phyloP scores from a whole-genome alignment of 768 basidiomycete species.

The Postia placenta region DNA sequence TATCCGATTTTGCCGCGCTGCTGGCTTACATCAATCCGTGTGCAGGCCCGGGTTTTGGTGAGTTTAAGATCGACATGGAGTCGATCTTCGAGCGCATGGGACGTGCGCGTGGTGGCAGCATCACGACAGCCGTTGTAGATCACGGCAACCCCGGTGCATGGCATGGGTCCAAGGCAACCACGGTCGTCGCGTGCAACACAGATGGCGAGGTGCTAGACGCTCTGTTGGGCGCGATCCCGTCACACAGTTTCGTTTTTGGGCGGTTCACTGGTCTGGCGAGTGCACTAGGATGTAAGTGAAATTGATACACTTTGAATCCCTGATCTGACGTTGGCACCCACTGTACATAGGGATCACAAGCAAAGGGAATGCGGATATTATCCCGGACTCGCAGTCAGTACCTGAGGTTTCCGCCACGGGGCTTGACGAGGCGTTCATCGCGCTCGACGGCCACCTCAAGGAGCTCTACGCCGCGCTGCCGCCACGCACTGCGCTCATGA shows the following conservation, averaged over 20 bases:
- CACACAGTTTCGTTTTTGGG: conserved; percentile 81
- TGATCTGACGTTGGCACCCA: background rate
- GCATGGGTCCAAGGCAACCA: conserved; percentile 82
- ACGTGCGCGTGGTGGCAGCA: conserved; percentile 41
- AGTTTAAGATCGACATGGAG: conserved; percentile 80
- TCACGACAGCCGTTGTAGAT: conserved; percentile 71
- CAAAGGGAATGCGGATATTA: conserved; percentile 37
- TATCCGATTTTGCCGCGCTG: background rate
- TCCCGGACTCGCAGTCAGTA: conserved; percentile 5
- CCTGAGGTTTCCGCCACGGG: conserved; percentile 17
- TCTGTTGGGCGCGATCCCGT: conserved; percentile 47
- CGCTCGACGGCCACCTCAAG: conserved; percentile 57
- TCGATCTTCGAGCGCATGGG: conserved; percentile 83
- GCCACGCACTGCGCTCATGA: conserved; percentile 70
- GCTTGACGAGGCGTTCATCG: conserved; percentile 26
- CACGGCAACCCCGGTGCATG: conserved; percentile 78
- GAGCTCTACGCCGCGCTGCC: conserved; percentile 67
- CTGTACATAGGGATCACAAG: conserved; percentile 51
- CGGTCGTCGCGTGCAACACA: conserved; percentile 62
- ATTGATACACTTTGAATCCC: background rate
- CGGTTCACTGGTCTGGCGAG: conserved; percentile 81
- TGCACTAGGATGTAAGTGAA: conserved; percentile 69
- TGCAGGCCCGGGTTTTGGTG: conserved; percentile 69
- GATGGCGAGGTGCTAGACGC: conserved; percentile 80
- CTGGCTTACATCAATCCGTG: background rate